phyloP scores from a whole-genome alignment of 108 stramenopile species.

The Nitzschia putrida region DNA sequence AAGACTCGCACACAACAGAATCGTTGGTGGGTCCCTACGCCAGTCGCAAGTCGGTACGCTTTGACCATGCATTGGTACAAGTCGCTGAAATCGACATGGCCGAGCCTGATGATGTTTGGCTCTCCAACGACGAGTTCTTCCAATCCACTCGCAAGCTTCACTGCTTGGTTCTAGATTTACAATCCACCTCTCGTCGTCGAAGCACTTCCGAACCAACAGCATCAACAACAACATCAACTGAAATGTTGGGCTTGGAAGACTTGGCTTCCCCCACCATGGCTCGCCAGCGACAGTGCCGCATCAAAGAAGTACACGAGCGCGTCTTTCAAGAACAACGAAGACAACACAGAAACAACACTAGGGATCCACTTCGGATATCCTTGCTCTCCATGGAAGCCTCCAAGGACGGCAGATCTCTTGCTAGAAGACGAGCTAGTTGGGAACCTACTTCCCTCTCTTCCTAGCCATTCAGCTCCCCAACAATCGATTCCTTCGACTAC shows the following conservation, averaged over 20 bases:
- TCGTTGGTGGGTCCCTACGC: neutral
- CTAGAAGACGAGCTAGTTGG: slow-evolving; percentile 3
- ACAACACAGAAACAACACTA: neutral
- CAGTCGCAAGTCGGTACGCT: slow-evolving; percentile 13
- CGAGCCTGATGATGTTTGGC: slow-evolving; percentile 11
- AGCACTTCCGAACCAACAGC: neutral
- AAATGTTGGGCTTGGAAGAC: slow-evolving; percentile 19
- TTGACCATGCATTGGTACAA: slow-evolving; percentile 6
- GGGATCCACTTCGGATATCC: slow-evolving; percentile 3
- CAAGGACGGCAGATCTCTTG: neutral
- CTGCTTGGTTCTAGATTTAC: neutral
- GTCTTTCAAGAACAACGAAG: slow-evolving; percentile 18
- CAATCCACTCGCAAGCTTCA: neutral
- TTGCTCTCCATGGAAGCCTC: slow-evolving; percentile 8
- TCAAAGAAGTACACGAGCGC: neutral
- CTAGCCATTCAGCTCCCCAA: neutral
- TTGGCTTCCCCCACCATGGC: neutral
- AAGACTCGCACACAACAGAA: neutral
- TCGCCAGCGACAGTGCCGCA: slow-evolving; percentile 1
- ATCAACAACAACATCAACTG: neutral
- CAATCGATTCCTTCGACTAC: neutral
- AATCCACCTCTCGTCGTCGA: no score
- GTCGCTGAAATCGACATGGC: neutral
- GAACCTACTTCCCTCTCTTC: neutral
- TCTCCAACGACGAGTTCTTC: neutral